Conservation (phyloP, 1,139 yeast species). For the Geotrichum europaeum region DNA sequence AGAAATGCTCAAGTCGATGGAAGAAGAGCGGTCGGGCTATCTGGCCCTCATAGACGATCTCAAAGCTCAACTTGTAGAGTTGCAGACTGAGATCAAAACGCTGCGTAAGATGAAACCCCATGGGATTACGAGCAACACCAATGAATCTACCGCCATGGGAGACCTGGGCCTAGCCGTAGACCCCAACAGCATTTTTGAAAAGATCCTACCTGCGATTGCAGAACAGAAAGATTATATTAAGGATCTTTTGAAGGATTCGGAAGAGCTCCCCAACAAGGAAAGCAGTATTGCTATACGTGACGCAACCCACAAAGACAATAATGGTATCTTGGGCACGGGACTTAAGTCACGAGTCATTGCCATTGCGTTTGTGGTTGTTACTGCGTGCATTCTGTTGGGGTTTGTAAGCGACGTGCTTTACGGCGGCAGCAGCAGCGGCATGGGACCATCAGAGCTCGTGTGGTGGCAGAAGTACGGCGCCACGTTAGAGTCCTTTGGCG, state of each 20-base stretch:
- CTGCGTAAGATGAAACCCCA: neutral
- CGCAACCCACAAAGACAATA: neutral
- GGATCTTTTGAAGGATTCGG: constrained; percentile 7
- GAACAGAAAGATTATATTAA: constrained; percentile 14
- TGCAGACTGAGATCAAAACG: constrained; percentile 9
- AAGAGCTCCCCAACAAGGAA: neutral
- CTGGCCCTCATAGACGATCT: constrained; percentile 9
- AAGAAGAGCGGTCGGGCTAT: constrained; percentile 9
- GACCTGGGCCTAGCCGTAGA: neutral
- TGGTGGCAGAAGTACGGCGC: constrained; percentile 17
- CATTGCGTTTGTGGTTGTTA: neutral
- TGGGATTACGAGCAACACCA: neutral
- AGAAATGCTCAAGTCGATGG: constrained; percentile 9
- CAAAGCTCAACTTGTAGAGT: constrained; percentile 3
- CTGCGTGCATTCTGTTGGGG: neutral
- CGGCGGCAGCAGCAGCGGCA: neutral
- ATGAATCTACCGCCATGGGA: neutral
- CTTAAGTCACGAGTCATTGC: neutral
- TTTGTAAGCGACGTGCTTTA: neutral
- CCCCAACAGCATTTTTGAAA: constrained; percentile 12
- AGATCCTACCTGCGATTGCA: constrained; percentile 12
- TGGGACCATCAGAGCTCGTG: neutral
- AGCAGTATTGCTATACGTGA: neutral
- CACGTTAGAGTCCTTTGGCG: constrained; percentile 12
- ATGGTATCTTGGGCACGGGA: neutral